Conservation (phyloP, 441 rosid genomes). For the Populus trichocarpa region DNA sequence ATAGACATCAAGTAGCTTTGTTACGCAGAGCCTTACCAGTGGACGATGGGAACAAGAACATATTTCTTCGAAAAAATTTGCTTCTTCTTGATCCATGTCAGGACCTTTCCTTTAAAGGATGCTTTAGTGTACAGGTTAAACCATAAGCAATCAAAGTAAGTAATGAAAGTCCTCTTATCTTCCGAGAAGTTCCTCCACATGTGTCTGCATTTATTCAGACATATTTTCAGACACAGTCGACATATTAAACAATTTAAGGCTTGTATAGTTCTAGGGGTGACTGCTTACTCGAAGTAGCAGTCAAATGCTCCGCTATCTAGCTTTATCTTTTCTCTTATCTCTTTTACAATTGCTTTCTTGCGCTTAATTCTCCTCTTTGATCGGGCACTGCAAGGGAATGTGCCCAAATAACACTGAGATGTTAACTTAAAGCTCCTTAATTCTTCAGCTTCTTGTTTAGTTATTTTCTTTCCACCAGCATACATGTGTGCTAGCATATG, state of each 20-base stretch:
- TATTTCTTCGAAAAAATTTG: slow-evolving; percentile 66
- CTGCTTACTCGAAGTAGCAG: slow-evolving; percentile 49
- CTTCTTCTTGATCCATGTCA: slow-evolving; percentile 58
- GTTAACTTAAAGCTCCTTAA: slow-evolving; percentile 11
- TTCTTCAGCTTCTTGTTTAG: slow-evolving; percentile 13
- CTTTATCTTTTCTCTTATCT: slow-evolving; percentile 28
- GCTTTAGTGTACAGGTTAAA: slow-evolving; percentile 49
- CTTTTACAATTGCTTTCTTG: slow-evolving; percentile 31
- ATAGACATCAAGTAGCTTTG: background rate
- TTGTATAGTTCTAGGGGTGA: background rate
- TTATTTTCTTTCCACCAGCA: slow-evolving; percentile 23
- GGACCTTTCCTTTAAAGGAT: slow-evolving; percentile 40
- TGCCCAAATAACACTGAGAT: slow-evolving; percentile 48
- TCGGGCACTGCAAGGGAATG: slow-evolving; percentile 35
- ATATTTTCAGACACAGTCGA: background rate
- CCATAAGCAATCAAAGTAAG: slow-evolving; percentile 63
- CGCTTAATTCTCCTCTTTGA: slow-evolving; percentile 39
- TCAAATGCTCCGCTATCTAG: slow-evolving; percentile 43
- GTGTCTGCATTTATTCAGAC: slow-evolving; percentile 35
- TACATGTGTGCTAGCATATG: slow-evolving; percentile 30
- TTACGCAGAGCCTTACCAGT: slow-evolving; percentile 40
- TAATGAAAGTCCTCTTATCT: slow-evolving; percentile 43
- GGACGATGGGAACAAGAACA: slow-evolving; percentile 75
- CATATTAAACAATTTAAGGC: background rate
- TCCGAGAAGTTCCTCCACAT: slow-evolving; percentile 51